phyloP scores from a whole-genome alignment of 768 basidiomycete genomes.

The Boletales sp. region DNA sequence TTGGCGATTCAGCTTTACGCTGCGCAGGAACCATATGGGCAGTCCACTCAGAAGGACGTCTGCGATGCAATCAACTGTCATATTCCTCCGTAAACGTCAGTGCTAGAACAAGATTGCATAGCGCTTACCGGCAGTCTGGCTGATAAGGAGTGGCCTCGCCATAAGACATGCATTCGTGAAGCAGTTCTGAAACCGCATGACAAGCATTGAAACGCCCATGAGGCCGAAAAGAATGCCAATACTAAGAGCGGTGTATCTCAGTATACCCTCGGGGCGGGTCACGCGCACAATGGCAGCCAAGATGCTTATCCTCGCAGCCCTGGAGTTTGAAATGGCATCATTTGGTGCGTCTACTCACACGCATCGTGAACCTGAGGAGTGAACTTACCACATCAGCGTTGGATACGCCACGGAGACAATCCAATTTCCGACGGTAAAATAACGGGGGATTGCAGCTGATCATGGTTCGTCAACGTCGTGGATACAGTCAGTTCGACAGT shows the following conservation, averaged over 20 bases:
- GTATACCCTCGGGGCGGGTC: conserved; percentile 9
- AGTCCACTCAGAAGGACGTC: conserved; percentile 19
- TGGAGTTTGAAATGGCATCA: neutral
- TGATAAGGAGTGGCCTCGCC: conserved; percentile 1
- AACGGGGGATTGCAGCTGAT: conserved; percentile 6
- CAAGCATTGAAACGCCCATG: conserved; percentile 8
- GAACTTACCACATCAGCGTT: conserved; percentile 8
- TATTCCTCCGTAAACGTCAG: neutral
- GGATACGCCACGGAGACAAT: conserved; percentile 15
- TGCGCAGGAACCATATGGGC: conserved; percentile 14
- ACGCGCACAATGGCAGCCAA: conserved; percentile 18
- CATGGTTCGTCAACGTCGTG: neutral
- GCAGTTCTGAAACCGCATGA: conserved; percentile 10
- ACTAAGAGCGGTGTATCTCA: neutral
- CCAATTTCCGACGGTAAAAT: conserved; percentile 5
- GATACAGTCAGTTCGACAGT: neutral
- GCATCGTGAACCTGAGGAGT: no score
- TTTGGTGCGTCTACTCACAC: neutral
- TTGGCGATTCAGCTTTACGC: conserved; percentile 9
- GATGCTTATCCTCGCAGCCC: conserved; percentile 22
- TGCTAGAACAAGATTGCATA: neutral
- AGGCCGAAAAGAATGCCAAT: conserved; percentile 12
- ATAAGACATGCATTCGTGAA: conserved; percentile 5
- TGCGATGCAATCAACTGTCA: conserved; percentile 17
- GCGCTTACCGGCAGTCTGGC: conserved; percentile 21